Base-by-base conservation (phyloP, 495 filamentous ascomycete species). In the Lophiostoma macrostomum region DNA sequence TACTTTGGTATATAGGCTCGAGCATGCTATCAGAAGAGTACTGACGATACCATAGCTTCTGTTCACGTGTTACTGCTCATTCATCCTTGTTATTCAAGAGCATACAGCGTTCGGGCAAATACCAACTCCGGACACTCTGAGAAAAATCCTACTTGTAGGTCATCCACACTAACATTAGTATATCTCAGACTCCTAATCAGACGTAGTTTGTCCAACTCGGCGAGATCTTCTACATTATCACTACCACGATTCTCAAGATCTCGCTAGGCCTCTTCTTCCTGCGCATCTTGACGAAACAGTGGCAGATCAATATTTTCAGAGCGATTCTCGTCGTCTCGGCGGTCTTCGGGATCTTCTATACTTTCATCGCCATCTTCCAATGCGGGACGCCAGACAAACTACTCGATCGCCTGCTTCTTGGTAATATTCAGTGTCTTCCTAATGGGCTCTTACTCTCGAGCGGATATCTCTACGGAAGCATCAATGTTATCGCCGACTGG, bases 191-290 rank as follows among this genome's bases (percentile, higher is more conserved):
- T 13, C 19, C 54, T 50, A 23, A 44, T 10, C 29, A 14, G 4
- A 22, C 39, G 4, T 39, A 67, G 65, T 65, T 52, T 14, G 24
- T 66, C 2, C 38, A 64, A 30, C 41, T 68, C 27, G 66, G 66
- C 40, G 70, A 72, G 43, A 48, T 65, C 35, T 68, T 71, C 54
- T 74, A 73, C 55, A 59, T 72, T 29, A 49, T 71, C 35, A 58
- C 60, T 12, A 72, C 68, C 48, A 61, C 61, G 25, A 39, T 68
- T 4, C 42, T 72, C 14, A 78, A 78, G 56, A 48, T 73, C 22
- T 68, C 71, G 32, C 69, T 78, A 49, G 71, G 66, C 22, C 56
- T 70, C 49, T 73, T 76, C 59, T 65, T 78, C 11, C 67, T 76
- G 6, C 69, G 75, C 18, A 30, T 70, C 12, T 29, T 68, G 23